Evolutionary conservation across 345 rosid genomes (phyloP), one percentile per base, ranked within the genome.

Genomic region (Salix koriyanagi): DNA sequence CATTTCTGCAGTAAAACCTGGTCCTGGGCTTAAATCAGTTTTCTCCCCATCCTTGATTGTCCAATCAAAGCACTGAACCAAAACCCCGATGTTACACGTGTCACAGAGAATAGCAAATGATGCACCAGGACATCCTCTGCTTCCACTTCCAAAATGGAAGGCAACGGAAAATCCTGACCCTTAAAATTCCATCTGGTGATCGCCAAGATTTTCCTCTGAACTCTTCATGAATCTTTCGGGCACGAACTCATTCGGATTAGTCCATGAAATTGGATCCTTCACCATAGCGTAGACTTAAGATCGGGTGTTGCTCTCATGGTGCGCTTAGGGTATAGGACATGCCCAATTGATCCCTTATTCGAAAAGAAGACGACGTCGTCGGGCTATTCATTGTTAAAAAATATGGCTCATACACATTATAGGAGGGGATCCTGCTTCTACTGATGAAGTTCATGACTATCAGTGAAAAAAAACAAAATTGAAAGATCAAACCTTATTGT

Each of bases 71-170:
- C 86, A 83, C 54, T 83, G 86, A 18, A 84, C 87, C 80, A 79
- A 44, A 2, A 83, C 73, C 14, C 83, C 86, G 79, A 73, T 1
- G 89, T 83, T 21, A 83, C 81, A 65, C 79, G 88, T 78, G 86
- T 73, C 69, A 87, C 86, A 28, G 60, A 83, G 6, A 88, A 89
- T 88, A 13, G 92, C 92, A 1, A 88, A 85, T 11, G 88, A 80
- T 12, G 89, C 89, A 50, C 90, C 89, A 1, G 88, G 80, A 39
- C 91, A 91, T 6, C 89, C 91, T 79, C 89, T 73, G 34, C 90
- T 80, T 7, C 92, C 90, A 32, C 91, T 89, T 6, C 92, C 94
- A 6, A 86, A 89, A 3, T n/a, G 90, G 89, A 42, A 90, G 85
- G 69, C 77, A 90, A 9, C 90, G 73, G 73, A 25, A 70, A 90